A percentile compares a stretch with the other conserved stretches of the same genome.
Conservation (phyloP, 257 asterid species). For the Capsicum pubescens region DNA sequence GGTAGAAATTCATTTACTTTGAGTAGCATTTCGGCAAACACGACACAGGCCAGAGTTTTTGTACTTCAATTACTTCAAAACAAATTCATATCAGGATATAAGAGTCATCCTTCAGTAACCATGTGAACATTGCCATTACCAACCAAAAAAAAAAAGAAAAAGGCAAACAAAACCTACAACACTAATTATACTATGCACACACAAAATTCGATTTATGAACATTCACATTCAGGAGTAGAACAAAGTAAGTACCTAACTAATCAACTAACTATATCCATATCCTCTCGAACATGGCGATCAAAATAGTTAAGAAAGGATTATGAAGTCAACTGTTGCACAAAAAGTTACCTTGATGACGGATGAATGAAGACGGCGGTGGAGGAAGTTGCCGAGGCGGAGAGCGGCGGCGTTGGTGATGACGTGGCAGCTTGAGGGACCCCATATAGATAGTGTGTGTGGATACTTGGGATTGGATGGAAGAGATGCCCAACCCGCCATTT, state of each 20-base stretch:
- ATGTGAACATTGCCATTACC: not conserved
- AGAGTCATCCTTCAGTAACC: not conserved
- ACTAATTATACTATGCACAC: not conserved
- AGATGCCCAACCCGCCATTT: constrained; percentile 57
- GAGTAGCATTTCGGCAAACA: not conserved
- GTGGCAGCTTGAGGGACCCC: constrained; percentile 43
- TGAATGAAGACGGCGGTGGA: constrained; percentile 62
- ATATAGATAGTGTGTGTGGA: constrained; percentile 26
- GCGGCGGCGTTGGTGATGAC: constrained; percentile 55
- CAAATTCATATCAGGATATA: not conserved
- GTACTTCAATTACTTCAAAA: not conserved
- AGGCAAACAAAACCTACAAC: not conserved
- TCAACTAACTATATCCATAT: no score
- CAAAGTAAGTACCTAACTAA: not conserved
- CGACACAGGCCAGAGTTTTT: not conserved
- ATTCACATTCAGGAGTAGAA: not conserved
- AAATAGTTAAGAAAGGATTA: not conserved
- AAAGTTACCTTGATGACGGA: constrained; percentile 63
- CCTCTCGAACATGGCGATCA: not conserved
- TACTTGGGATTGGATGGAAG: constrained; percentile 53
- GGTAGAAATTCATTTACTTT: no score
- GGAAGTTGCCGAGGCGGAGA: constrained; percentile 61
- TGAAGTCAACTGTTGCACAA: not conserved
- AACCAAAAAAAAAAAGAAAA: no score
- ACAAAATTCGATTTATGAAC: not conserved